Evolutionary conservation across 179 eudicot genomes (phyloP).

Genomic region (Beta corolliflora): DNA sequence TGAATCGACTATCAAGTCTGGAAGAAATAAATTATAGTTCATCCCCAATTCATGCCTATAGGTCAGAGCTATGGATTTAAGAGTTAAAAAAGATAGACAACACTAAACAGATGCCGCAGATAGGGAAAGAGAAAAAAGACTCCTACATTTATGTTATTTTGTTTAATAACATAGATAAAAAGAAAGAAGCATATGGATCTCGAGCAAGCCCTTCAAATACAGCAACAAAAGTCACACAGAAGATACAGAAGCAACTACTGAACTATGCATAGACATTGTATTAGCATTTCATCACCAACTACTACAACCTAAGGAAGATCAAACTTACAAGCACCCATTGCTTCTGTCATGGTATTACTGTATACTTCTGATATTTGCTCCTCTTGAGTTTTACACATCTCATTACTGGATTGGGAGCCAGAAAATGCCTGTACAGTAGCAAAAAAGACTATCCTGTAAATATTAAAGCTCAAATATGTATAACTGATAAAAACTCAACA

Average conservation of each 20-base stretch:
- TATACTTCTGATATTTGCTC: constrained; percentile 78
- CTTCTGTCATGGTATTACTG: constrained; percentile 90
- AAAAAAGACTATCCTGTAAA: not conserved
- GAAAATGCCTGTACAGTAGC: constrained; percentile 56
- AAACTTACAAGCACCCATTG: constrained; percentile 96
- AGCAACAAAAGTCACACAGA: not conserved
- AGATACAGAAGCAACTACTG: not conserved
- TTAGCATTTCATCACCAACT: not conserved
- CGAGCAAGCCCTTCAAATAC: not conserved
- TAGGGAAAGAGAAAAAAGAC: not conserved
- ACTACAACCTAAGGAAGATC: not conserved
- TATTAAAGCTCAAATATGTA: not conserved
- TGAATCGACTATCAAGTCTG: constrained; percentile 94
- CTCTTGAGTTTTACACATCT: constrained; percentile 45
- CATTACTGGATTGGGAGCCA: constrained; percentile 57
- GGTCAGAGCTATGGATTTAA: constrained; percentile 60
- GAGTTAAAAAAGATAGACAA: constrained; percentile 7
- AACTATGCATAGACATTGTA: not conserved
- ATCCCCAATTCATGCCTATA: constrained; percentile 97
- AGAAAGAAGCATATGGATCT: not conserved
- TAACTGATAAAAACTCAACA: not conserved
- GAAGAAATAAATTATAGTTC: constrained; percentile 87
- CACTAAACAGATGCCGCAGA: not conserved
- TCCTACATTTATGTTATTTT: not conserved
- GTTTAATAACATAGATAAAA: not conserved